A percentile compares a stretch with the other conserved stretches of the same genome.
Conservation (phyloP, 2,329 filamentous ascomycete species). For the Ascochyta lentis region DNA sequence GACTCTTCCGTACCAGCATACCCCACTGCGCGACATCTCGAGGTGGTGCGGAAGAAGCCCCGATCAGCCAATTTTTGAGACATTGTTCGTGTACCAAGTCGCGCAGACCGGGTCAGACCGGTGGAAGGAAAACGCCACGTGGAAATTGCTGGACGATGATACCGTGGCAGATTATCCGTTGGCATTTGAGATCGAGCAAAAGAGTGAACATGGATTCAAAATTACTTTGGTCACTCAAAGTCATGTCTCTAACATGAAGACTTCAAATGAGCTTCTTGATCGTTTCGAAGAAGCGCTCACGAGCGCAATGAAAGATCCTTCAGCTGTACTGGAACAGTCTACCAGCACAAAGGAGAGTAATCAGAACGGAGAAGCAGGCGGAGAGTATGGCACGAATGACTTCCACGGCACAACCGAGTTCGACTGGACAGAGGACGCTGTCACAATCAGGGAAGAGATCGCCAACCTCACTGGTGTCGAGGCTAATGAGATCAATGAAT, state of each 20-base stretch:
- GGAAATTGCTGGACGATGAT: constrained; percentile 57
- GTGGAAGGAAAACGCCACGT: constrained; percentile 52
- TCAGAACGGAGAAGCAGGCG: not conserved
- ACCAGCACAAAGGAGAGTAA: constrained; percentile 11
- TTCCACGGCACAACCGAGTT: constrained; percentile 48
- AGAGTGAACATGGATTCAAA: constrained; percentile 55
- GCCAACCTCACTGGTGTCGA: constrained; percentile 65
- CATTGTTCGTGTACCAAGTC: constrained; percentile 80
- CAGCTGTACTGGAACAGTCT: constrained; percentile 23
- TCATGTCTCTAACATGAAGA: constrained; percentile 47
- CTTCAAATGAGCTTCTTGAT: constrained; percentile 51
- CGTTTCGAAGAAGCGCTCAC: constrained; percentile 52
- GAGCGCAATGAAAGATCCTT: constrained; percentile 45
- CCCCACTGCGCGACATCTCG: constrained; percentile 77
- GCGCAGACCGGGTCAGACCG: constrained; percentile 29
- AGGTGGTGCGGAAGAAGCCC: constrained; percentile 73
- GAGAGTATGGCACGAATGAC: not conserved
- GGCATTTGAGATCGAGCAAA: constrained; percentile 74
- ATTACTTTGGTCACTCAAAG: constrained; percentile 67
- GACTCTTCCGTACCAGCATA: constrained; percentile 76
- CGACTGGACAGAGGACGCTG: constrained; percentile 64
- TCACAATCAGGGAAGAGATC: constrained; percentile 66
- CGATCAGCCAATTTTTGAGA: constrained; percentile 70
- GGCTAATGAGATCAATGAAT: constrained; percentile 59
- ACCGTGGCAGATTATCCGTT: constrained; percentile 72